These are phyloP conservation scores for Coleophoma cylindrospora DNA, from an alignment of 2,329 filamentous ascomycete genomes.

Conservation along the genomic window DNA sequence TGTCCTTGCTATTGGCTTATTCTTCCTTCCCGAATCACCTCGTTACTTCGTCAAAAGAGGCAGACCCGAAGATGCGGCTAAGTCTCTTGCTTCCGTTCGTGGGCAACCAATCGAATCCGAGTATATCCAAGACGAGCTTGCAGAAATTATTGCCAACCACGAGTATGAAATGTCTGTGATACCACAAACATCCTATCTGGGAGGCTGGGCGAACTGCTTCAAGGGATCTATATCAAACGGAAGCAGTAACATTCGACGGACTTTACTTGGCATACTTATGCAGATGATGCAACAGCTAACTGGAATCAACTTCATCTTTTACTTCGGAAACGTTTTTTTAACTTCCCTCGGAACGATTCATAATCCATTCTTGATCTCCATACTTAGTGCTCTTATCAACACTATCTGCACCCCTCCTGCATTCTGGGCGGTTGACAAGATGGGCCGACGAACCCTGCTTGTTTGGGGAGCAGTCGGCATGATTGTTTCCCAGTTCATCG, in stretches of 20 bases:
- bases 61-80: slow-evolving; percentile 36
- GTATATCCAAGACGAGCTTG: slow-evolving; percentile 38
- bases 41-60: slow-evolving; percentile 50
- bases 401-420: slow-evolving; percentile 65
- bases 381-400: slow-evolving; percentile 63
- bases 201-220: slow-evolving; percentile 62
- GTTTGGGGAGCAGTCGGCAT: slow-evolving; percentile 61
- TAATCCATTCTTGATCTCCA: slow-evolving; percentile 58
- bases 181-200: slow-evolving; percentile 50
- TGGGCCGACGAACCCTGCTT: slow-evolving; percentile 59
- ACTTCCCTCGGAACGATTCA: slow-evolving; percentile 57
- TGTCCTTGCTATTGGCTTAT: slow-evolving; percentile 44
- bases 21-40: slow-evolving; percentile 49
- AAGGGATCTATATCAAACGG: slow-evolving; percentile 31
- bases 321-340: slow-evolving; percentile 60
- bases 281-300: slow-evolving; percentile 56
- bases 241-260: no score
- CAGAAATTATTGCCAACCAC: slow-evolving; percentile 45
- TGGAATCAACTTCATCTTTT: slow-evolving; percentile 55
- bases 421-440: slow-evolving; percentile 63
- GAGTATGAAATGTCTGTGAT: slow-evolving; percentile 71
- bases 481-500: slow-evolving; percentile 53
- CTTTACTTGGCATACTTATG: no score
- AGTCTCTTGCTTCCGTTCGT: slow-evolving; percentile 44
- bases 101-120: slow-evolving; percentile 33